Percentiles rank a stretch among this genome's conserved stretches.
Evolutionary conservation across 495 filamentous ascomycete species (phyloP).

Genomic region (Penicillium manginii): DNA sequence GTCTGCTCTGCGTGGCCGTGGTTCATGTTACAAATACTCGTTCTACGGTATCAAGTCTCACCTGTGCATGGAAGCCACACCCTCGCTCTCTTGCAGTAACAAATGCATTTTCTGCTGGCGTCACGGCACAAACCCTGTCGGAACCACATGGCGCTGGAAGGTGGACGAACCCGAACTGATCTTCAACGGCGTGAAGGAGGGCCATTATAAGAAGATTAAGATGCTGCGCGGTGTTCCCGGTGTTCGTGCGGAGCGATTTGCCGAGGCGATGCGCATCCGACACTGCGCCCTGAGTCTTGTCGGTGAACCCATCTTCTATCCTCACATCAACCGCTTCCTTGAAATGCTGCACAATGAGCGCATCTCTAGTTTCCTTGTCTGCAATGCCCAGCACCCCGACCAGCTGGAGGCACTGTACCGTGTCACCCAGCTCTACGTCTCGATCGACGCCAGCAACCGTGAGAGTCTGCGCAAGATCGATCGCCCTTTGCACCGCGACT

Average conservation of each 20-base stretch:
- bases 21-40: constrained; percentile 94
- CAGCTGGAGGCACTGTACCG: constrained; percentile 78
- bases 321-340: constrained; percentile 90
- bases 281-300: constrained; percentile 92
- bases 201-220: constrained; percentile 96
- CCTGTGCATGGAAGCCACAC: constrained; percentile 96
- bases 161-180: constrained; percentile 88
- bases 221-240: constrained; percentile 93
- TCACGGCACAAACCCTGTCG: constrained; percentile 95
- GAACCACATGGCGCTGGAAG: constrained; percentile 94
- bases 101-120: constrained; percentile 99
- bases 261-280: constrained; percentile 87
- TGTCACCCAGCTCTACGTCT: constrained; percentile 94
- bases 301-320: constrained; percentile 97
- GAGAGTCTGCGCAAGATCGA: constrained; percentile 87
- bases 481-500: constrained; percentile 89
- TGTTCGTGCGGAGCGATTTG: constrained; percentile 87
- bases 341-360: constrained; percentile 78
- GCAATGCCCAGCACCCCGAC: constrained; percentile 97
- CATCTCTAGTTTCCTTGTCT: constrained; percentile 94
- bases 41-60: constrained; percentile 97
- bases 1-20: constrained; percentile 91
- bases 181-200: constrained; percentile 85
- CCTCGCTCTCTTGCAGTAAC: constrained; percentile 92
- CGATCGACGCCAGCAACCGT: constrained; percentile 90